phyloP scores from a whole-genome alignment of 2,329 filamentous ascomycete species.

The Cladosporium sp. region DNA sequence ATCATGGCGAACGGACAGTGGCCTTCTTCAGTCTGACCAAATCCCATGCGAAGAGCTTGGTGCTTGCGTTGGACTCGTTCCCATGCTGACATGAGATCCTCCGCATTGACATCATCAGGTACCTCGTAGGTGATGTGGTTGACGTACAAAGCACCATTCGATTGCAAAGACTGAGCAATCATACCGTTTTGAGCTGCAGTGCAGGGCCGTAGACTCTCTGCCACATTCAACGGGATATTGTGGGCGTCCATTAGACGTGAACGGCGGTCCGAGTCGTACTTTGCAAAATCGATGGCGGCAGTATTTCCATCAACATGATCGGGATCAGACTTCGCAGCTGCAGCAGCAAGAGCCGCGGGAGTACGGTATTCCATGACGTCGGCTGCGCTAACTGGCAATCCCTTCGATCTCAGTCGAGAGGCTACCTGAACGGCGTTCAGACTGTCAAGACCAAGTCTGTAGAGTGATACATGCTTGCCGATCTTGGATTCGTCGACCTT shows the following conservation, averaged over 20 bases:
- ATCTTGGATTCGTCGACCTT: slow-evolving; percentile 48
- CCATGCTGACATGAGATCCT: slow-evolving; percentile 55
- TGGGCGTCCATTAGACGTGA: slow-evolving; percentile 24
- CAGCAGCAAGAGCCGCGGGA: slow-evolving; percentile 18
- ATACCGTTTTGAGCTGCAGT: slow-evolving; percentile 76
- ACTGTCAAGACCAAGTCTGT: slow-evolving; percentile 83
- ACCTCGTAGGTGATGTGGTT: slow-evolving; percentile 61
- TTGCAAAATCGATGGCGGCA: slow-evolving; percentile 42
- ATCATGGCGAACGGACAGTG: slow-evolving; percentile 69
- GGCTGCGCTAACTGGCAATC: slow-evolving; percentile 55
- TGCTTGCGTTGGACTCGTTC: slow-evolving; percentile 46
- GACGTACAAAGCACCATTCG: slow-evolving; percentile 63
- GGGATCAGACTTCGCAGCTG: not conserved
- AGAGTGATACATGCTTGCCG: slow-evolving; percentile 62
- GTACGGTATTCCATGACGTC: slow-evolving; percentile 61
- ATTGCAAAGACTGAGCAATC: slow-evolving; percentile 65
- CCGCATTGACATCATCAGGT: slow-evolving; percentile 32
- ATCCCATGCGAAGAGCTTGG: slow-evolving; percentile 71
- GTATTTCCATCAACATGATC: not conserved
- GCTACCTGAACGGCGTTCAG: slow-evolving; percentile 80
- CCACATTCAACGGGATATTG: slow-evolving; percentile 15
- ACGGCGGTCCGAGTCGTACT: slow-evolving; percentile 45
- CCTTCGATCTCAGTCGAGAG: slow-evolving; percentile 54
- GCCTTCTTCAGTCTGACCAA: slow-evolving; percentile 55
- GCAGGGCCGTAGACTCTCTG: slow-evolving; percentile 64